Evolutionary conservation across 495 filamentous ascomycete species (phyloP).

Genomic region (Pseudotulostoma volvatum): DNA sequence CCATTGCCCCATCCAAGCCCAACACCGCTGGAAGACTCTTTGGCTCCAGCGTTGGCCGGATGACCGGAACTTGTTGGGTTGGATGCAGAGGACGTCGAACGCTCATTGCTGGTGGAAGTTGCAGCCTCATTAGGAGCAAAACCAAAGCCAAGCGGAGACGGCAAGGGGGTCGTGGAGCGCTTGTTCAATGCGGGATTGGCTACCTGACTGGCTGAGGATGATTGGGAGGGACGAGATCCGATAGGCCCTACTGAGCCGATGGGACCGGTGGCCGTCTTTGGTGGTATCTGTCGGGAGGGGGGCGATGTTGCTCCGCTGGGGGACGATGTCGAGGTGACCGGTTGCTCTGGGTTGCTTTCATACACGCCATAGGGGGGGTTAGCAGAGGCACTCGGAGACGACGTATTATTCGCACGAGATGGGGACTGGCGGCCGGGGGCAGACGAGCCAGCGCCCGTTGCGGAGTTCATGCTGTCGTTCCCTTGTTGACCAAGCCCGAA

Average conservation of each 20-base stretch:
- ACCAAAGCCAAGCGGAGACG: constrained; percentile 67
- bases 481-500: constrained; percentile 32
- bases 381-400: constrained; percentile 52
- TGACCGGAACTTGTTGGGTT: constrained; percentile 32
- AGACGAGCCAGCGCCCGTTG: constrained; percentile 14
- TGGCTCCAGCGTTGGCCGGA: constrained; percentile 23
- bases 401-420: constrained; percentile 74
- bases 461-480: constrained; percentile 18
- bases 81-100: constrained; percentile 43
- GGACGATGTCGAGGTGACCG: constrained; percentile 77
- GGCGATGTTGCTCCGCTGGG: constrained; percentile 81
- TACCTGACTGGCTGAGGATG: constrained; percentile 28
- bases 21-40: constrained; percentile 20
- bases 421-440: constrained; percentile 39
- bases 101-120: constrained; percentile 32
- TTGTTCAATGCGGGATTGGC: constrained; percentile 58
- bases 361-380: constrained; percentile 43
- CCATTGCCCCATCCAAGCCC: constrained; percentile 56
- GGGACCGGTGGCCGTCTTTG: constrained; percentile 35
- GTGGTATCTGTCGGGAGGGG: constrained; percentile 40
- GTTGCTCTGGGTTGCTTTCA: constrained; percentile 54
- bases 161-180: constrained; percentile 76
- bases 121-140: constrained; percentile 42
- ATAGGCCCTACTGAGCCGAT: constrained; percentile 74
- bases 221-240: constrained; percentile 62